phyloP scores from a whole-genome alignment of 2,329 filamentous ascomycete species.

The Bretziella fagacearum region DNA sequence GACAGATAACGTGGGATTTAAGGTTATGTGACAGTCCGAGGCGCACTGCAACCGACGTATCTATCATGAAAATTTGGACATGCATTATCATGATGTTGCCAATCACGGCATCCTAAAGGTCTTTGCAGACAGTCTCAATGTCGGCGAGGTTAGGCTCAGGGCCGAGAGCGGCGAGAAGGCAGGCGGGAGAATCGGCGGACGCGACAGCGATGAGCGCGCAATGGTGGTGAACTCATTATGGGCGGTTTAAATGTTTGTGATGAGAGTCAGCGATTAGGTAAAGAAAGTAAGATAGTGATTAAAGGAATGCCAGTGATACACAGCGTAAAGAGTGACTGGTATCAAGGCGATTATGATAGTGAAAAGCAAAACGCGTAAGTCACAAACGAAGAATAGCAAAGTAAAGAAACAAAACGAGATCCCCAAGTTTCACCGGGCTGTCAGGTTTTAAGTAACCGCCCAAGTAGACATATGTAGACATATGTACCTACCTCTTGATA shows the following conservation, averaged over 20 bases:
- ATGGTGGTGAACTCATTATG: conserved; percentile 8
- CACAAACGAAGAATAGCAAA: background rate
- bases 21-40: no score
- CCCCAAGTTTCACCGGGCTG: no score
- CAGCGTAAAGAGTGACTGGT: conserved; percentile 10
- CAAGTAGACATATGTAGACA: no score
- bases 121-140: conserved; percentile 13
- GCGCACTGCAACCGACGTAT: no score
- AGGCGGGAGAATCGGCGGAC: conserved; percentile 13
- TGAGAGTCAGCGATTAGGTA: background rate
- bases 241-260: no score
- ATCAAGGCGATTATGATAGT: background rate
- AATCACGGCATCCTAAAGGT: conserved; percentile 14
- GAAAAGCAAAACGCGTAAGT: background rate
- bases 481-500: no score
- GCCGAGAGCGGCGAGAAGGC: conserved; percentile 15
- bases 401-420: no score
- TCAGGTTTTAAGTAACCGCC: no score
- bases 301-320: conserved; percentile 5
- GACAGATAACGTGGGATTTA: conserved; percentile 1
- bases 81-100: conserved; percentile 15
- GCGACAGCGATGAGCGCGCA: conserved; percentile 9
- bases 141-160: conserved; percentile 13
- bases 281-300: background rate
- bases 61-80: no score